Evolutionary conservation across 176 grass and related monocot species (phyloP), one percentile per base, ranked within the genome.

Genomic region (Dactylis glomerata): DNA sequence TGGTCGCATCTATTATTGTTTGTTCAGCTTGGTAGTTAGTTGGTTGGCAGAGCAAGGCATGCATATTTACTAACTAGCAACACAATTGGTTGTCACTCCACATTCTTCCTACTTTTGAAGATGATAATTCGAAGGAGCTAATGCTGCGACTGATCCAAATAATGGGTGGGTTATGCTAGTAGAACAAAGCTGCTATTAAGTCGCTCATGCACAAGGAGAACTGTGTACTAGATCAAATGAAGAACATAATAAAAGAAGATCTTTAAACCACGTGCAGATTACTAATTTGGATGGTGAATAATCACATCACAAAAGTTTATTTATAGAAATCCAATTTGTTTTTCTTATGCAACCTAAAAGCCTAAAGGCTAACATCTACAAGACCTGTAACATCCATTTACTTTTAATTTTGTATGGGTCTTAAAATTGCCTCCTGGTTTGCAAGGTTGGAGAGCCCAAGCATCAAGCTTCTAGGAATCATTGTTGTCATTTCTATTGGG

Each of bases 371-470:
- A 86, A 40, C 9, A 75, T 58, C 31, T 45, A 57, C 36, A 63
- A 54, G 10, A 81, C n/a, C n/a, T n/a, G 74, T 61, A 27, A 19
- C 76, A 24, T 28, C 5, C 40, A 22, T 64, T 82, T 75, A 26
- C 6, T 20, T 78, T 50, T 7, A 0, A 44, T 45, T 50, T 40
- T 70, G 65, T 80, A 74, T 32, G 15, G 52, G 32, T 66, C 55
- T 83, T 51, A 86, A 83, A 73, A 16, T 85, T 78, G 55, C 58
- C 16, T 78, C 54, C 59, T 66, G 32, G 40, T 87, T 87, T 93
- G 55, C 33, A 62, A 99, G 96, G 92, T 94, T 99, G 93, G 96
- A 99, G 74, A 99, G 31, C 81, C 91, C 96, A 64, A 99, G 96
- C 86, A 72, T 89, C 83, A 96, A 92, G 90, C 96, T 99, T 92